Conservation (phyloP, 2,329 filamentous ascomycete species). For the Sporothrix sp. region DNA sequence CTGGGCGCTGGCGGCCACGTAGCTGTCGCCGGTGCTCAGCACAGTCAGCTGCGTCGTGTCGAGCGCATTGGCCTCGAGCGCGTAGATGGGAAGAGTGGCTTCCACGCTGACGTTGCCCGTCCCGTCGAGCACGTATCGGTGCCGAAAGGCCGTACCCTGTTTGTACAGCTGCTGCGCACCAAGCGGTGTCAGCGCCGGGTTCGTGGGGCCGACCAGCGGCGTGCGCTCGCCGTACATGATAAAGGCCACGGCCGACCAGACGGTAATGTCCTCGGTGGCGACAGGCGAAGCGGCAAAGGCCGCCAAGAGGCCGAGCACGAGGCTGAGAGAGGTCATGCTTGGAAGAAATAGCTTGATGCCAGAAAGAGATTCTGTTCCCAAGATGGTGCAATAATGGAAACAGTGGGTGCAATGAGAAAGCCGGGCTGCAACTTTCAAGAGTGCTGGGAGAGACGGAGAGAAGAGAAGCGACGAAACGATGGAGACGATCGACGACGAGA, state of each 20-base stretch:
- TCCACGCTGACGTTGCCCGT: constrained; percentile 18
- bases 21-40: constrained; percentile 32
- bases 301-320: neutral
- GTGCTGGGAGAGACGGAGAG: neutral
- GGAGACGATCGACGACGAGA: too few relatives aligned
- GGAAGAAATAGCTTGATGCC: too few relatives aligned
- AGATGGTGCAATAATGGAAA: too few relatives aligned
- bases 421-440: neutral
- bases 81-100: constrained; percentile 29
- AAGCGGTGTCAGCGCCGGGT: constrained; percentile 36
- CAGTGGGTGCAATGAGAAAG: too few relatives aligned
- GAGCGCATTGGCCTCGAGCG: constrained; percentile 34
- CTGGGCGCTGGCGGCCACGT: constrained; percentile 55
- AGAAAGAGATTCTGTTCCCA: too few relatives aligned
- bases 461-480: neutral
- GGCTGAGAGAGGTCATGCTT: neutral
- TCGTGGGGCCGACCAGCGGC: constrained; percentile 27
- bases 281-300: neutral
- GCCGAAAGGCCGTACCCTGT: constrained; percentile 39
- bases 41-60: constrained; percentile 39
- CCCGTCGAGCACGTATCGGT: constrained; percentile 35
- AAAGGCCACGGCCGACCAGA: constrained; percentile 42
- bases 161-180: constrained; percentile 43
- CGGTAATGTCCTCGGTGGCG: constrained; percentile 24
- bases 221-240: constrained; percentile 45